phyloP scores from a whole-genome alignment of 2,329 filamentous ascomycete species.

The Ophiocordyceps camponoti-rufipedis region DNA sequence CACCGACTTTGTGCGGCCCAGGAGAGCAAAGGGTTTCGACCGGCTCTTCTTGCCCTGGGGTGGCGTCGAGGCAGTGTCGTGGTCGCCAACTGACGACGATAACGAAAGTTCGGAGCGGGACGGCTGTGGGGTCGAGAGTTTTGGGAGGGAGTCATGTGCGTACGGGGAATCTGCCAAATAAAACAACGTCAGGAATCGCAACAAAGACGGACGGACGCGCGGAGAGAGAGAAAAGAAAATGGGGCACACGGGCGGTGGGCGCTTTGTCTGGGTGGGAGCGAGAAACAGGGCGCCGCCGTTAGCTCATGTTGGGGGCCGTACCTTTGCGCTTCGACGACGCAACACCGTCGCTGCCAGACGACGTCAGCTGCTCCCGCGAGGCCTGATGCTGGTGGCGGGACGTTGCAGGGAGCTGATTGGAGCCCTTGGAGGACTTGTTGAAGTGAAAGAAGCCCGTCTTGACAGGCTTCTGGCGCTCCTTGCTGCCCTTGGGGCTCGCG shows the following conservation, averaged over 20 bases:
- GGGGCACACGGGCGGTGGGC: background rate
- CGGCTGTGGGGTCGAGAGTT: constrained; percentile 20
- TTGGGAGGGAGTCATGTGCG: constrained; percentile 16
- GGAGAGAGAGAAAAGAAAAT: background rate
- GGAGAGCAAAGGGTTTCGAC: constrained; percentile 33
- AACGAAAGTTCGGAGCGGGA: constrained; percentile 35
- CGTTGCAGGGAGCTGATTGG: constrained; percentile 13
- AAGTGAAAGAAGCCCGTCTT: constrained; percentile 34
- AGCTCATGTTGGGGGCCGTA: constrained; percentile 8
- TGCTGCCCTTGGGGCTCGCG: constrained; percentile 7
- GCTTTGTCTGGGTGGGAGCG: background rate
- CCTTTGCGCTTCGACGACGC: constrained; percentile 12
- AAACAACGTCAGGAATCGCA: constrained; percentile 5
- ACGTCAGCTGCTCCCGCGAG: constrained; percentile 18
- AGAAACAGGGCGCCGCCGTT: background rate
- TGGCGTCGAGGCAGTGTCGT: constrained; percentile 18
- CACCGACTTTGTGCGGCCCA: constrained; percentile 32
- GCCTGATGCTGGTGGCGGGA: constrained; percentile 14
- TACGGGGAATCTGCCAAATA: constrained; percentile 8
- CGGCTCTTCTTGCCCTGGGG: constrained; percentile 28
- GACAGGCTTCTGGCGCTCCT: constrained; percentile 22
- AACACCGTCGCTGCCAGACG: constrained; percentile 17
- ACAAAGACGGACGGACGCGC: background rate
- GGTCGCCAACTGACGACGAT: constrained; percentile 28
- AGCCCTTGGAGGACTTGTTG: constrained; percentile 24